phyloP scores from a whole-genome alignment of 306 rosid species.

The Lathyrus tuberosus region DNA sequence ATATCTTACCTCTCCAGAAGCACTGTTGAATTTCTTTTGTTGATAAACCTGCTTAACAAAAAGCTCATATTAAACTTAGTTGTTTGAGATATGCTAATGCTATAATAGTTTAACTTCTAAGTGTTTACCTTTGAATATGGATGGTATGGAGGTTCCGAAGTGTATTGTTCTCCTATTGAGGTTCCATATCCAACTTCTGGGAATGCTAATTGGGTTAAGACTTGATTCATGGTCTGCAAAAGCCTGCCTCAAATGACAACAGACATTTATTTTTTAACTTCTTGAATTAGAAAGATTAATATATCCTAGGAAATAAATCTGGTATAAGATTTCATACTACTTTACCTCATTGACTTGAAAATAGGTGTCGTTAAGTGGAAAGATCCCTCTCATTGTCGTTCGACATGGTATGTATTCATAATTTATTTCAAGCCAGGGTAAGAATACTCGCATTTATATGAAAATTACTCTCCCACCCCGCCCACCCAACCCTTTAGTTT shows the following conservation, averaged over 20 bases:
- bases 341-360: too few relatives aligned
- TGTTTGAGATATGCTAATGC: too few relatives aligned
- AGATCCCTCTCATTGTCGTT: slow-evolving; percentile 94
- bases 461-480: slow-evolving; percentile 2
- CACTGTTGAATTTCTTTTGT: too few relatives aligned
- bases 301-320: slow-evolving; percentile 24
- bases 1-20: too few relatives aligned
- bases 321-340: not conserved
- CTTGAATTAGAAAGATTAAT: slow-evolving; percentile 31
- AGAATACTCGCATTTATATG: slow-evolving; percentile 28
- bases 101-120: not conserved
- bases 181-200: slow-evolving; percentile 68
- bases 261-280: slow-evolving; percentile 13
- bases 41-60: too few relatives aligned
- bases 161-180: slow-evolving; percentile 62
- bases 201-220: slow-evolving; percentile 58
- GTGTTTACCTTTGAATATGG: slow-evolving; percentile 72
- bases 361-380: slow-evolving; percentile 94
- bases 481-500: not conserved
- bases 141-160: slow-evolving; percentile 67
- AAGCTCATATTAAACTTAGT: slow-evolving; percentile 6
- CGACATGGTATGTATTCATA: slow-evolving; percentile 83
- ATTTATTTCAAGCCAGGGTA: slow-evolving; percentile 40
- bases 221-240: slow-evolving; percentile 68
- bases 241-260: slow-evolving; percentile 50